A percentile compares a stretch with the other conserved stretches of the same genome.
phyloP scores from a whole-genome alignment of 805 yeast genomes.

The Wickerhamiella allomyrinae region DNA sequence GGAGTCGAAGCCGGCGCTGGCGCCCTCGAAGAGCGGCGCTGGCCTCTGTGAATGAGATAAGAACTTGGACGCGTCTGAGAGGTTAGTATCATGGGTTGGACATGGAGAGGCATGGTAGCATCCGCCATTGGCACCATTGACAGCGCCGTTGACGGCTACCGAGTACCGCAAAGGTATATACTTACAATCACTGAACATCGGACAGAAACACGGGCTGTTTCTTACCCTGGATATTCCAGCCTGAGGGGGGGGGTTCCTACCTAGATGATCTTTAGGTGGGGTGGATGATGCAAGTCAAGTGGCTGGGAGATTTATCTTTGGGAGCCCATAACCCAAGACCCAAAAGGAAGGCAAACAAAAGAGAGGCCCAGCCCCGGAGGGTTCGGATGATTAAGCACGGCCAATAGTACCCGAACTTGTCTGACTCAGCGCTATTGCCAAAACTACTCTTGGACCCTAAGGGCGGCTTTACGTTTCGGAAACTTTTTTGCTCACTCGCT shows the following conservation, averaged over 20 bases:
- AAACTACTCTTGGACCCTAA: background rate
- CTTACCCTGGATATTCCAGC: no score
- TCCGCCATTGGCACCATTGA: background rate
- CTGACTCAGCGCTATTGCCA: background rate
- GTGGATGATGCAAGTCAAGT: background rate
- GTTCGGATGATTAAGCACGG: no score
- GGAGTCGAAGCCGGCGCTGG: conserved; percentile 9
- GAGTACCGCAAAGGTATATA: background rate
- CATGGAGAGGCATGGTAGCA: background rate
- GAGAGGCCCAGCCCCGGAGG: no score
- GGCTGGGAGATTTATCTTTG: conserved; percentile 1
- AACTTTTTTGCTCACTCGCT: background rate
- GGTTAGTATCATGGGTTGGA: background rate
- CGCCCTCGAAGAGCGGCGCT: conserved; percentile 19
- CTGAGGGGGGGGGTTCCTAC: no score
- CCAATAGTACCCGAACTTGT: no score
- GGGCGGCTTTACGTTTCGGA: background rate
- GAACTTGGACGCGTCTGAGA: conserved; percentile 25
- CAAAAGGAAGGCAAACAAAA: no score
- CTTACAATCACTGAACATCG: conserved; percentile 15
- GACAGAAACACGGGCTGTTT: no score
- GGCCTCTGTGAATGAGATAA: conserved; percentile 22
- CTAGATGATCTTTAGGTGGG: no score
- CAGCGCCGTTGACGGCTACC: no score
- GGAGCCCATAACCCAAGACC: no score